A percentile compares a stretch with the other conserved stretches of the same genome.
Conservation (phyloP, 306 rosid species). For the Luffa aegyptiaca region DNA sequence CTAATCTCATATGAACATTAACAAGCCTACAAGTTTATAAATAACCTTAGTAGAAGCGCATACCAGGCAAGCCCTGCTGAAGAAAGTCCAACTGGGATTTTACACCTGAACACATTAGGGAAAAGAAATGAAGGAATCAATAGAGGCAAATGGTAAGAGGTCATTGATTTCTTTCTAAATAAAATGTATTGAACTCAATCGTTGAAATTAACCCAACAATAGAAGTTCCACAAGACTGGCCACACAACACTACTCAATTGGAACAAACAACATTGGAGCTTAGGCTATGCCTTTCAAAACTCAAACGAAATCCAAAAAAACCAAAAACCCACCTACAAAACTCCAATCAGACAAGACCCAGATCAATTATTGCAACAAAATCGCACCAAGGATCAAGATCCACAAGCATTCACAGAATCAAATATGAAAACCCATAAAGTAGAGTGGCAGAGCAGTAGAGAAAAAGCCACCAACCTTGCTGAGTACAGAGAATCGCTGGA, state of each 20-base stretch:
- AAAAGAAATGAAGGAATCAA: conserved; percentile 6
- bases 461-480: conserved; percentile 46
- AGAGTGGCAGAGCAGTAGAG: not conserved
- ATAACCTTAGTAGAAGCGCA: conserved; percentile 4
- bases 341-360: conserved; percentile 16
- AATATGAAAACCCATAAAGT: not conserved
- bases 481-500: conserved; percentile 85
- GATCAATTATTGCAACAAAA: conserved; percentile 28
- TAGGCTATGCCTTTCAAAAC: not conserved
- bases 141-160: not conserved
- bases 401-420: not conserved
- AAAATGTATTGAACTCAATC: not conserved
- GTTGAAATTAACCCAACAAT: not conserved
- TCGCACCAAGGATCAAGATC: conserved; percentile 26
- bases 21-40: conserved; percentile 11
- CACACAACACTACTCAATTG: not conserved
- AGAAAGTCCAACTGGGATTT: conserved; percentile 83
- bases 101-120: conserved; percentile 41
- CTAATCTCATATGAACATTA: not conserved
- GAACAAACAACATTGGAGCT: not conserved
- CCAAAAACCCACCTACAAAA: conserved; percentile 14
- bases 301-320: not conserved
- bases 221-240: not conserved
- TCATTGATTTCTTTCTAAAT: not conserved
- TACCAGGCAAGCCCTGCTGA: conserved; percentile 91